Conservation (phyloP, 192 early-diverging fungal species). For the Backusella morwellensis region DNA sequence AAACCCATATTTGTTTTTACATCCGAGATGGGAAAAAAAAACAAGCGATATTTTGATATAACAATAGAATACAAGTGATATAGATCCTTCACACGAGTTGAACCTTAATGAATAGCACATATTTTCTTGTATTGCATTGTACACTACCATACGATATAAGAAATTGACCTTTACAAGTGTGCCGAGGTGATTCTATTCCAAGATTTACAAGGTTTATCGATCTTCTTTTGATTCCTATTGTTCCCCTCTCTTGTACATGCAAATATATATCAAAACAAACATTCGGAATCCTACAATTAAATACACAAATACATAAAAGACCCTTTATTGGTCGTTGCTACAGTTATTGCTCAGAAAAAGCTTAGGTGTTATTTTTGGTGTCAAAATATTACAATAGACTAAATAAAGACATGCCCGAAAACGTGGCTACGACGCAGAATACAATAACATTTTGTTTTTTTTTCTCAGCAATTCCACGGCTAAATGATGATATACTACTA, state of each 20-base stretch:
- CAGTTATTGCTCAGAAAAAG: not conserved
- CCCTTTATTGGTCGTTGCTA: not conserved
- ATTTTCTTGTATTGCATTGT: too few species aligned
- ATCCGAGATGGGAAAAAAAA: too few species aligned
- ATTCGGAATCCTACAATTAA: not conserved
- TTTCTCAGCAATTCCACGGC: not conserved
- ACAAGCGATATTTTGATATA: too few species aligned
- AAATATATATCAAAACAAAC: not conserved
- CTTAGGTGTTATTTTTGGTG: too few species aligned
- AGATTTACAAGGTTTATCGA: too few species aligned
- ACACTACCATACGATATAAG: too few species aligned
- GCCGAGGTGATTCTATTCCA: not conserved
- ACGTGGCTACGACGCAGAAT: not conserved
- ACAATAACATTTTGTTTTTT: not conserved
- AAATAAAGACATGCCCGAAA: not conserved
- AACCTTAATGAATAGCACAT: too few species aligned
- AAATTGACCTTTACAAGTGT: too few species aligned
- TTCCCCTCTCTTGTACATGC: not conserved
- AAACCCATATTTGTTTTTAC: too few species aligned
- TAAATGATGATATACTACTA: not conserved
- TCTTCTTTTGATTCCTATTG: not conserved
- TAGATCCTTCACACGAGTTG: too few species aligned
- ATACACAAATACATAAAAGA: not conserved
- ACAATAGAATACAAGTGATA: too few species aligned
- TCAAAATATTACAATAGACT: not conserved